Conservation (phyloP, 192 early-diverging fungal species). For the Mortierella antarctica region DNA sequence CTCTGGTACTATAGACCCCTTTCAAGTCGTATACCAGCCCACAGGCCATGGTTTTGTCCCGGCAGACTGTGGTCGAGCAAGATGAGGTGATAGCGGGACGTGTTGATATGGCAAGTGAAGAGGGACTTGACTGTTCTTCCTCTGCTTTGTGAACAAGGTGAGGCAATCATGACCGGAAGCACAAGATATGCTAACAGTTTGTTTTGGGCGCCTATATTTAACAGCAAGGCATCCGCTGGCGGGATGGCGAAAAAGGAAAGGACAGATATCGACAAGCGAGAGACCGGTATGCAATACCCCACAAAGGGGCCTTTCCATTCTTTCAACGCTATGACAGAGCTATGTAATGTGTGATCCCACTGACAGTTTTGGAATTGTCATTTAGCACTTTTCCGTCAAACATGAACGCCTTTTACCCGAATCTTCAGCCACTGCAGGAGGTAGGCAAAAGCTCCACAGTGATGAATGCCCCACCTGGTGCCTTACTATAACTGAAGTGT, state of each 20-base stretch:
- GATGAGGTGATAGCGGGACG: constrained; percentile 16
- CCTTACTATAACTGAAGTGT: neutral
- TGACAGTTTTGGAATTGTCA: neutral
- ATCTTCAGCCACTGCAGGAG: neutral
- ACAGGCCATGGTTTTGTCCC: constrained; percentile 2
- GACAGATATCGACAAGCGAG: constrained; percentile 11
- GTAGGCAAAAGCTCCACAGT: neutral
- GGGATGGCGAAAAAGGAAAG: constrained; percentile 17
- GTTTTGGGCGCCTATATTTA: neutral
- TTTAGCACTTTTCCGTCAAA: neutral
- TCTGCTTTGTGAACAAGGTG: neutral
- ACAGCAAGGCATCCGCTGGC: constrained; percentile 46
- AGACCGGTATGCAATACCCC: constrained; percentile 8
- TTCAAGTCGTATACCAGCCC: constrained; percentile 16
- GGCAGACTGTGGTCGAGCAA: constrained; percentile 37
- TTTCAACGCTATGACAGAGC: neutral
- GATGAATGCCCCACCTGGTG: neutral
- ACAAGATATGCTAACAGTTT: neutral
- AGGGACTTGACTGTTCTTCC: neutral
- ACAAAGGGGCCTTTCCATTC: neutral
- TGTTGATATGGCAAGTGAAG: constrained; percentile 23
- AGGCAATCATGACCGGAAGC: neutral
- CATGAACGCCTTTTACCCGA: too few relatives aligned
- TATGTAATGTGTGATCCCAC: neutral
- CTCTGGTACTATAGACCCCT: neutral